These are phyloP conservation scores for Laguncularia racemosa DNA, from an alignment of 345 rosid species.

Conservation along the genomic window DNA sequence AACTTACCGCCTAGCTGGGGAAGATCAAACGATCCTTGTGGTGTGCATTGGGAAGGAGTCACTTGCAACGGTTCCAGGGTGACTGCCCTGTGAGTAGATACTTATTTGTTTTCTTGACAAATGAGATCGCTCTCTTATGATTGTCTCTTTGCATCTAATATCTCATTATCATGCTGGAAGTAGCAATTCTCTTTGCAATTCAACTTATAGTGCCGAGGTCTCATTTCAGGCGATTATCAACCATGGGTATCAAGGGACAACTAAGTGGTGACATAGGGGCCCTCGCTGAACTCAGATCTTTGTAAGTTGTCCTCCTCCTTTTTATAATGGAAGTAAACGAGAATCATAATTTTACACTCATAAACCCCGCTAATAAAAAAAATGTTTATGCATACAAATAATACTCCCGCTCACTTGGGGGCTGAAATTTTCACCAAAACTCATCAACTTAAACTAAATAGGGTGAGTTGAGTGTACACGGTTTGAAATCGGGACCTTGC, in stretches of 20 bases:
- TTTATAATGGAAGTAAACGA: too few relatives aligned
- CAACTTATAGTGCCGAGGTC: background rate
- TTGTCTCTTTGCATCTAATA: background rate
- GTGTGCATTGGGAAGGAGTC: conserved; percentile 85
- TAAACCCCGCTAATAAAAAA: too few relatives aligned
- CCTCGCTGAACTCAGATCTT: conserved; percentile 61
- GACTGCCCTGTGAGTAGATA: conserved; percentile 59
- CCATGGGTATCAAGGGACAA: conserved; percentile 74
- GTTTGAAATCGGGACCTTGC: too few relatives aligned
- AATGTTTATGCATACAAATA: too few relatives aligned
- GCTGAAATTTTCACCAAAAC: too few relatives aligned
- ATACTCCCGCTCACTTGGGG: too few relatives aligned
- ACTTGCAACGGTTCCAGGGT: conserved; percentile 63
- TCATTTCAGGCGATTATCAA: conserved; percentile 55
- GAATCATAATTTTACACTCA: too few relatives aligned
- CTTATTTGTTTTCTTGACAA: background rate
- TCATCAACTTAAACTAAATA: too few relatives aligned
- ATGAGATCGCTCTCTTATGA: background rate
- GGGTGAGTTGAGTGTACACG: too few relatives aligned
- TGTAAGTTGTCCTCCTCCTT: conserved; percentile 41
- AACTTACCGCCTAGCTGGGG: conserved; percentile 74
- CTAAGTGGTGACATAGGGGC: conserved; percentile 81
- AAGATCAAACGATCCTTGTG: conserved; percentile 72
- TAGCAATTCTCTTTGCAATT: too few relatives aligned
- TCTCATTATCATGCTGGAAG: background rate